Evolutionary conservation across 106 monocot species (phyloP), one percentile per base, ranked within the genome.

Genomic region (Dendrobium officinale): DNA sequence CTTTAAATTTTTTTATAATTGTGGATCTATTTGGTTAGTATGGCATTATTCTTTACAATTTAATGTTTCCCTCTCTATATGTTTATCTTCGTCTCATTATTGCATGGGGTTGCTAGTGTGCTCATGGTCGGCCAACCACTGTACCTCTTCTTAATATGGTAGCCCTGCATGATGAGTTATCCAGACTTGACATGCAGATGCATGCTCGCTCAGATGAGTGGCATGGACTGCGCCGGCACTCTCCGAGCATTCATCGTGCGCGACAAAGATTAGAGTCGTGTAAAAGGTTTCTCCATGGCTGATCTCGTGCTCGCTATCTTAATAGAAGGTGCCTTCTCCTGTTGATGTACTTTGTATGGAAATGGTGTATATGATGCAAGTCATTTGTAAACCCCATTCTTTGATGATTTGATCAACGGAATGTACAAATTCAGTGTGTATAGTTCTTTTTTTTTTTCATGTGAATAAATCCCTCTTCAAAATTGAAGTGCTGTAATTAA

Each of bases 111-210:
- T 40, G 19, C 42, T 77, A 99, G 99, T 99, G 99, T 89, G 99
- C 99, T 77, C 95, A 99, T 88, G 99, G 99, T 47, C 85, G 99
- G 7, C 99, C 99, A 4, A 99, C 99, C 1, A 85, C 93, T 8
- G 95, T 86, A 2, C 99, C 95, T 73, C 86, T 99, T 66, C 73
- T 95, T 48, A 83, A 89, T 73, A 79, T 99, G 73, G 55, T 80
- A 47, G 75, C 88, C 19, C 85, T 99, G 13, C 95, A 79, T 72
- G 90, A 88, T 59, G 85, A 90, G 51, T 64, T 99, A 76, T 81
- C 80, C 5, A 86, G 42, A 72, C 85, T 99, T 22, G 81, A 82
- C 51, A 51, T 51, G 79, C 81, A 85, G 51, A 78, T 51, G 7
- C 79, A 18, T 13, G 77, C 44, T 3, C 72, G 18, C 22, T 61